These are phyloP conservation scores for Oxyria digyna DNA, from an alignment of 148 eudicot species.

Conservation along the genomic window DNA sequence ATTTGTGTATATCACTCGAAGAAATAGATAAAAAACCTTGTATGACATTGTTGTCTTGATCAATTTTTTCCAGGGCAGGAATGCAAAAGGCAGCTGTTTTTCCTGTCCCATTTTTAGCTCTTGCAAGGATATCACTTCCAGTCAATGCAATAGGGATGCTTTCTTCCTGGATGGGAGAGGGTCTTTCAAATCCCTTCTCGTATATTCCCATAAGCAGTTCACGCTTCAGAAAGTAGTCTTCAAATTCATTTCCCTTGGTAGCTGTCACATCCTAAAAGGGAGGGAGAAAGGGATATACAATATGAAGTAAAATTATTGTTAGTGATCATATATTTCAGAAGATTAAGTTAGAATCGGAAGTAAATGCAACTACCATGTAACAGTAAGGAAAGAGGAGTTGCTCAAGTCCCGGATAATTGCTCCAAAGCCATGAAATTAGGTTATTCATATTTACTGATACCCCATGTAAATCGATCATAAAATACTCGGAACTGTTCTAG, in stretches of 20 bases:
- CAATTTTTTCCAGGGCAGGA: conserved; percentile 79
- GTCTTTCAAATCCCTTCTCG: conserved; percentile 80
- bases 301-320: no score
- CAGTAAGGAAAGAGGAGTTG: no score
- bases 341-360: no score
- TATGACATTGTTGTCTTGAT: conserved; percentile 68
- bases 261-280: conserved; percentile 72
- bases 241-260: conserved; percentile 90
- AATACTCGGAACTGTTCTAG: no score
- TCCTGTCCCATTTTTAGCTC: conserved; percentile 91
- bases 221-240: conserved; percentile 77
- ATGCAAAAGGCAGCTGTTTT: conserved; percentile 85
- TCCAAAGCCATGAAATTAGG: no score
- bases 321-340: no score
- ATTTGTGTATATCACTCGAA: neutral
- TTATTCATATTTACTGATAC: no score
- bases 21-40: conserved; percentile 48
- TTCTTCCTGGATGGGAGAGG: conserved; percentile 84
- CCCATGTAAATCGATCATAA: no score
- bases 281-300: no score
- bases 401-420: no score
- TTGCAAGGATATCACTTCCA: conserved; percentile 77
- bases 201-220: conserved; percentile 81
- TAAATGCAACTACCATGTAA: no score
- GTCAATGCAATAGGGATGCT: conserved; percentile 80